Evolutionary conservation across 2,329 filamentous ascomycete genomes (phyloP).

Genomic region (Claviceps sorghi): DNA sequence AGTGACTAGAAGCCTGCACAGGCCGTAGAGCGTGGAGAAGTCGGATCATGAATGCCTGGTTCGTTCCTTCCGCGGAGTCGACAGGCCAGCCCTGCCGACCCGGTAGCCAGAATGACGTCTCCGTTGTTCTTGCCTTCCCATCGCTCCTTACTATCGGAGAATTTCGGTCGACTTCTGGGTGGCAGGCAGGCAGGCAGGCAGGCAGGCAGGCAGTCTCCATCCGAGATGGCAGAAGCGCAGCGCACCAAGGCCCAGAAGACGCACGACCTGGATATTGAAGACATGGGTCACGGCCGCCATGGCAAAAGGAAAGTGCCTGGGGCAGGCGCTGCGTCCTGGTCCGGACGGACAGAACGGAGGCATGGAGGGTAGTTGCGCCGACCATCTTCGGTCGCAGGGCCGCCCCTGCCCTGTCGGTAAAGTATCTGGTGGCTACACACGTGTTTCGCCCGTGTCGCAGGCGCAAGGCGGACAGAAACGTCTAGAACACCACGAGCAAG

Average conservation of each 20-base stretch:
- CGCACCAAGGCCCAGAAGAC: too few species aligned
- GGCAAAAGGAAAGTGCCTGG: background rate
- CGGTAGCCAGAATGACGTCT: background rate
- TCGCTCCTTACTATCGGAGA: background rate
- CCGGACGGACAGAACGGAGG: background rate
- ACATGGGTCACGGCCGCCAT: background rate
- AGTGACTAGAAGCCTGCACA: background rate
- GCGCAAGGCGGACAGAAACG: background rate
- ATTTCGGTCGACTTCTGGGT: background rate
- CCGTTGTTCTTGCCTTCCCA: background rate
- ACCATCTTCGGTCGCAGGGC: background rate
- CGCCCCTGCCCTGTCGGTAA: background rate
- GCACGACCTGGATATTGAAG: too few species aligned
- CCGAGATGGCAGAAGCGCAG: background rate
- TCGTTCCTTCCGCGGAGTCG: background rate
- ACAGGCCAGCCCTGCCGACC: background rate
- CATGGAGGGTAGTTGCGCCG: too few species aligned
- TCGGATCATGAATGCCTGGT: background rate
- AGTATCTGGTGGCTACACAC: background rate
- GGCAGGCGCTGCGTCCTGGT: background rate
- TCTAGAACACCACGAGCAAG: background rate
- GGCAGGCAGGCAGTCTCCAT: background rate
- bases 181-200: background rate
- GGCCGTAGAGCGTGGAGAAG: background rate
- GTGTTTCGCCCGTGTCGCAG: background rate